Base-by-base conservation (phyloP, 768 basidiomycete genomes). In the Heimioporus sp. region DNA sequence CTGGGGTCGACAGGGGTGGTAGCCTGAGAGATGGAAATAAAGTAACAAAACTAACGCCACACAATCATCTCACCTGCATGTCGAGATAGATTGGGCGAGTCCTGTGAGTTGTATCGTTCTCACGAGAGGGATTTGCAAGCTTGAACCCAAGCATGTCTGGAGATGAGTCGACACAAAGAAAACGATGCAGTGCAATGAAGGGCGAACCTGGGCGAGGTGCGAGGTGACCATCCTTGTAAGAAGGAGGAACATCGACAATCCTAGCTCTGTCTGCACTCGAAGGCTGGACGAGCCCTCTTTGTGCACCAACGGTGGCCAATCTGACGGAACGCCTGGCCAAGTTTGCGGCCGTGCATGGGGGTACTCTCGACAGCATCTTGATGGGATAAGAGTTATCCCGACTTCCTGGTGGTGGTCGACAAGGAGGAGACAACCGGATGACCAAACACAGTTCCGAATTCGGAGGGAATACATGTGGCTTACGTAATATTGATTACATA, bases 1-100 rank as follows among this genome's bases (percentile, higher is more conserved):
- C 97, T 84, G 28, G 97, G 97, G 68, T 99, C 97, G 49, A 97
- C 85, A 17, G 97, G 97, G 21, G 97, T 98, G 2, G 97, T 99
- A 6, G 97, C 97, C 91, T 96, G 59, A 13, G 16, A 15, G 42
- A 30, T 43, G 47, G 58, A 51, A 58, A 61, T 41, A 28, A 35
- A 49, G n/a, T 24, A 17, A 21, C 12, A 51, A 8, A 3, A 43
- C 16, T 21, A 39, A 11, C 13, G 35, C 13, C 16, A 46, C 5
- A 40, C 4, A 38, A 35, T 21, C 32, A 63, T 41, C 21, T 41
- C 81, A 87, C 93, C 82, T 97, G 95, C 90, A 96, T 90, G 71
- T 99, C 97, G 43, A 99, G 83, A 71, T 99, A 99, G 57, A 99
- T 98, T 16, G 97, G 94, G 30, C 93, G 81, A 28, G 79, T 77